Evolutionary conservation across 768 basidiomycete genomes (phyloP).

Genomic region (Candolleomyces aberdarensis): DNA sequence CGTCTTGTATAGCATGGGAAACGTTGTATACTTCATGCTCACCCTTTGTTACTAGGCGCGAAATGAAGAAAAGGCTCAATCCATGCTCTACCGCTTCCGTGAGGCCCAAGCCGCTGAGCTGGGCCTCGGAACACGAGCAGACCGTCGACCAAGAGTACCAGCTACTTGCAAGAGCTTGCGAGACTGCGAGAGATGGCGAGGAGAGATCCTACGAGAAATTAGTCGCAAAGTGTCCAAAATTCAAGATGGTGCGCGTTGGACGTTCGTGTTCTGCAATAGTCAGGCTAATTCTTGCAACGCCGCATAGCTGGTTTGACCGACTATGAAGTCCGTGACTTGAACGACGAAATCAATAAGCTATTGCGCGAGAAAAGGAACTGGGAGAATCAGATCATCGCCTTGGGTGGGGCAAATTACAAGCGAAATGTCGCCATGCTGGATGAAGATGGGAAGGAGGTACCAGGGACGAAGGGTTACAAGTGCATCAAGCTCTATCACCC

Average conservation of each 20-base stretch:
- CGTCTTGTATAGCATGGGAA: not conserved
- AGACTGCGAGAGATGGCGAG: constrained; percentile 95
- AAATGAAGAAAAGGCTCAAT: constrained; percentile 98
- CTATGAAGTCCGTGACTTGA: constrained; percentile 93
- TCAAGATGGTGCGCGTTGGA: constrained; percentile 71
- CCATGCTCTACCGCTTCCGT: constrained; percentile 92
- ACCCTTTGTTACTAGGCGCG: constrained; percentile 59
- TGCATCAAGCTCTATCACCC: constrained; percentile 29
- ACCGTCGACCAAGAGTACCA: constrained; percentile 90
- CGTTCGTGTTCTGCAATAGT: not conserved
- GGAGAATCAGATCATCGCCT: constrained; percentile 96
- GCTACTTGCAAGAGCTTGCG: constrained; percentile 86
- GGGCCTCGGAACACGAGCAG: constrained; percentile 80
- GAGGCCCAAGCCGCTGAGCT: constrained; percentile 96
- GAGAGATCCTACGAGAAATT: constrained; percentile 92
- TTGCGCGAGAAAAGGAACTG: constrained; percentile 95
- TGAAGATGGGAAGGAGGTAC: constrained; percentile 94
- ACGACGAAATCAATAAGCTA: constrained; percentile 96
- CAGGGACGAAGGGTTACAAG: constrained; percentile 98
- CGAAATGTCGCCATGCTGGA: constrained; percentile 92
- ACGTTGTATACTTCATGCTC: constrained; percentile 4
- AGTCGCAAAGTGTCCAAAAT: constrained; percentile 97
- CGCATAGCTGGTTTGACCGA: constrained; percentile 82
- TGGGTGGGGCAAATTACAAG: constrained; percentile 95
- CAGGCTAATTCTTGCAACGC: not conserved